Percentiles rank a stretch among this genome's conserved stretches.
These are phyloP conservation scores for Fraxinus baroniana DNA, from an alignment of 305 asterid species.

Conservation along the genomic window DNA sequence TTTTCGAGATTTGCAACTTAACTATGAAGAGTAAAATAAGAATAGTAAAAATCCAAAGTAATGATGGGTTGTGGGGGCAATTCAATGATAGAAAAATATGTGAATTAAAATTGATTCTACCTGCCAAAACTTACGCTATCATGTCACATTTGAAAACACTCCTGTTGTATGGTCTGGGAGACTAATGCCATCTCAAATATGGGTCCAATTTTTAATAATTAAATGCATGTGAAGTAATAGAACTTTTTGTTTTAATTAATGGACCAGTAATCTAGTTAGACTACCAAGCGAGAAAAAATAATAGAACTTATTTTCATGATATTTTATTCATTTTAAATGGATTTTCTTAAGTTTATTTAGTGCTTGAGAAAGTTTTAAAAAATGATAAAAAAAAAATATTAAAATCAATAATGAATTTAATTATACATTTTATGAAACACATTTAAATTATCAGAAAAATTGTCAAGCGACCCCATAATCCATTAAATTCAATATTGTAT, in stretches of 20 bases:
- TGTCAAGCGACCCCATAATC: background rate
- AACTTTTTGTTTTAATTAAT: background rate
- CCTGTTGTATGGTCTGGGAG: background rate
- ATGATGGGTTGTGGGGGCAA: slow-evolving; percentile 5
- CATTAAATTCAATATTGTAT: background rate
- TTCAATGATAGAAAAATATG: background rate
- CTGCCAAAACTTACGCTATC: background rate
- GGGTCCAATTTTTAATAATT: background rate
- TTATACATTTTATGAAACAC: background rate
- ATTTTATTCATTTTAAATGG: background rate
- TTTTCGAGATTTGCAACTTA: background rate
- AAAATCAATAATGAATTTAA: no score
- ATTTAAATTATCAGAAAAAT: background rate
- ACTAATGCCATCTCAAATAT: background rate
- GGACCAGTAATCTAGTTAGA: background rate
- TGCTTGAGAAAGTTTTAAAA: no score
- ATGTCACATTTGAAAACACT: background rate
- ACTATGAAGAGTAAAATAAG: background rate
- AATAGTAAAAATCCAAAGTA: background rate
- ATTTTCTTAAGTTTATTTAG: background rate
- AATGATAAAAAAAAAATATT: no score
- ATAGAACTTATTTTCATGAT: background rate
- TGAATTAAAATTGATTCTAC: background rate
- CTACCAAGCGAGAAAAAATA: background rate
- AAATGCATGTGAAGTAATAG: background rate